Conservation (phyloP, 163 green algal genomes). For the Chloromonas sp. region DNA sequence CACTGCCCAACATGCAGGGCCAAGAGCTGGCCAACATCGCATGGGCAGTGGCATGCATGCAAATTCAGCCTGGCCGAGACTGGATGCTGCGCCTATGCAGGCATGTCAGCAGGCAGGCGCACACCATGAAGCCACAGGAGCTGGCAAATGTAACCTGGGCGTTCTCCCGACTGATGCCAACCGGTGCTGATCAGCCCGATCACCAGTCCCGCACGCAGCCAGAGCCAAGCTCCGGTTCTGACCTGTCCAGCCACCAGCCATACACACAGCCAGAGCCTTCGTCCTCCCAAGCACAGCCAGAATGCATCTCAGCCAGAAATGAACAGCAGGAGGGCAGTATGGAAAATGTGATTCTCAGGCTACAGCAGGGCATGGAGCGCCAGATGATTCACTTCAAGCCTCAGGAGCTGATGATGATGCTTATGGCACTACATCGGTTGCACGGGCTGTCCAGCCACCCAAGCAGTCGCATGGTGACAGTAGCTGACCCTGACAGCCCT, state of each 20-base stretch:
- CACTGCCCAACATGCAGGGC: constrained; percentile 18
- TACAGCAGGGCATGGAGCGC: background rate
- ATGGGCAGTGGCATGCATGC: constrained; percentile 14
- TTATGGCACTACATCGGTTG: constrained; percentile 2
- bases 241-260: background rate
- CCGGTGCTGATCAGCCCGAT: background rate
- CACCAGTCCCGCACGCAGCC: background rate
- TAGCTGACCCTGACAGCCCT: background rate
- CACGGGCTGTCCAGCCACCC: background rate
- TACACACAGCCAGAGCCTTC: background rate
- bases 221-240: background rate
- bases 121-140: constrained; percentile 15
- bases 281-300: no score
- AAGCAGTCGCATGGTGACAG: background rate
- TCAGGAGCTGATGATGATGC: constrained; percentile 4
- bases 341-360: background rate
- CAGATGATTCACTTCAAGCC: background rate
- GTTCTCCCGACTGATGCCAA: constrained; percentile 1
- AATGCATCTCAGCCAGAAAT: no score
- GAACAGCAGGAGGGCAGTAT: background rate
- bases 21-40: constrained; percentile 26
- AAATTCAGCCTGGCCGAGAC: background rate
- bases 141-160: constrained; percentile 20
- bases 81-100: constrained; percentile 12
- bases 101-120: background rate